These are phyloP conservation scores for Nidula niveotomentosa DNA, from an alignment of 1,284 basidiomycete species.

Conservation along the genomic window DNA sequence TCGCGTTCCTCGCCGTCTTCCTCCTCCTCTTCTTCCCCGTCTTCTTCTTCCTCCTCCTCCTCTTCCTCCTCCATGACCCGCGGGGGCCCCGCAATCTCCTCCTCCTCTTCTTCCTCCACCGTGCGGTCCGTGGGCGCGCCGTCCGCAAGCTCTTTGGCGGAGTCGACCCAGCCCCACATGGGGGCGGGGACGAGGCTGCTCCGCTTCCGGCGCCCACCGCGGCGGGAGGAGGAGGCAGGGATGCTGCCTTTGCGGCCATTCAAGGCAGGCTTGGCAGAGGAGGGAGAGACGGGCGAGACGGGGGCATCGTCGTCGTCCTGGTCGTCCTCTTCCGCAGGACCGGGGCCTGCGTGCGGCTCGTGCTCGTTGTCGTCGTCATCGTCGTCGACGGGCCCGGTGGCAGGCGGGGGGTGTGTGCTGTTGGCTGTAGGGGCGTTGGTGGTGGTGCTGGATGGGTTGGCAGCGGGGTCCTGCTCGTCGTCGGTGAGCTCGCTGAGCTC, in stretches of 20 bases:
- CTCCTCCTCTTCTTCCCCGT: conserved; percentile 21
- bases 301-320: conserved; percentile 13
- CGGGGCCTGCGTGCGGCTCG: conserved; percentile 2
- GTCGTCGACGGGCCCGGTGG: too few relatives aligned
- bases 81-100: conserved; percentile 17
- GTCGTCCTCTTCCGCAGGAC: conserved; percentile 15
- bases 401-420: too few relatives aligned
- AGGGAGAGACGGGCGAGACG: not conserved
- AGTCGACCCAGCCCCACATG: conserved; percentile 72
- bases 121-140: conserved; percentile 23
- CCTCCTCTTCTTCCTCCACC: conserved; percentile 65
- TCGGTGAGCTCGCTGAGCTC: conserved; percentile 82
- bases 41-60: conserved; percentile 9
- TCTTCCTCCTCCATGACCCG: conserved; percentile 29
- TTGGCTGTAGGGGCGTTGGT: too few relatives aligned
- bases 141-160: not conserved
- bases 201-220: conserved; percentile 48
- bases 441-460: too few relatives aligned
- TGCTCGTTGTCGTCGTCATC: not conserved
- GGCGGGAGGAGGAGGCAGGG: conserved; percentile 11
- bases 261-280: not conserved
- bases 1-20: not conserved
- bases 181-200: conserved; percentile 68
- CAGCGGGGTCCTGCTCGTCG: conserved; percentile 57
- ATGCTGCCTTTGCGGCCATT: conserved; percentile 9